phyloP scores from a whole-genome alignment of 495 filamentous ascomycete species.

The Xylaria palmicola region DNA sequence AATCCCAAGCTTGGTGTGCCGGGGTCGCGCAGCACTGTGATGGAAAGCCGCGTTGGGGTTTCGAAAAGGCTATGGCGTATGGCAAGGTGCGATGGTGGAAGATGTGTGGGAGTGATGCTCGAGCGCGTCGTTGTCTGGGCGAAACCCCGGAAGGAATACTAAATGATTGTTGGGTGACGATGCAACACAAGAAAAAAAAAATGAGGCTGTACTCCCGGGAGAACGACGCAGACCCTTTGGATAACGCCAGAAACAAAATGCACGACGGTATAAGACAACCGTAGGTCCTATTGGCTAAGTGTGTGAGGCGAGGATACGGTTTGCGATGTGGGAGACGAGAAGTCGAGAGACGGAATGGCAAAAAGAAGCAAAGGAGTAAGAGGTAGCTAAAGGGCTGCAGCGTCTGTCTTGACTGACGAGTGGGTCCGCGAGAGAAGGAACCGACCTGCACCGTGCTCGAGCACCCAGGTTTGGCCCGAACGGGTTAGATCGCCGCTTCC shows the following conservation, averaged over 20 bases:
- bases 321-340: constrained; percentile 17
- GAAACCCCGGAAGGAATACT: constrained; percentile 18
- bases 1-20: constrained; percentile 11
- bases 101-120: neutral
- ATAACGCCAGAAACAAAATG: neutral
- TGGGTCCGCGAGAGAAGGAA: constrained; percentile 9
- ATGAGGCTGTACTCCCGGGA: neutral
- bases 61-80: too few relatives aligned
- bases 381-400: constrained; percentile 10
- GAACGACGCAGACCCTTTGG: neutral
- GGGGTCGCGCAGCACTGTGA: neutral
- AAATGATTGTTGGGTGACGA: constrained; percentile 12
- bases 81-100: neutral
- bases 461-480: neutral
- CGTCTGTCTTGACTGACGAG: constrained; percentile 7
- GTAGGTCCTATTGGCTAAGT: neutral
- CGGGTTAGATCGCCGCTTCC: constrained; percentile 1
- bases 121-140: constrained; percentile 31
- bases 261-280: neutral
- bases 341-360: constrained; percentile 8
- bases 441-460: constrained; percentile 13
- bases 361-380: constrained; percentile 21
- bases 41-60: too few relatives aligned
- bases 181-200: constrained; percentile 8
- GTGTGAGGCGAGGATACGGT: neutral